These are phyloP conservation scores for Fusarium verticillioides DNA, from an alignment of 2,329 filamentous ascomycete genomes.

Conservation along the genomic window DNA sequence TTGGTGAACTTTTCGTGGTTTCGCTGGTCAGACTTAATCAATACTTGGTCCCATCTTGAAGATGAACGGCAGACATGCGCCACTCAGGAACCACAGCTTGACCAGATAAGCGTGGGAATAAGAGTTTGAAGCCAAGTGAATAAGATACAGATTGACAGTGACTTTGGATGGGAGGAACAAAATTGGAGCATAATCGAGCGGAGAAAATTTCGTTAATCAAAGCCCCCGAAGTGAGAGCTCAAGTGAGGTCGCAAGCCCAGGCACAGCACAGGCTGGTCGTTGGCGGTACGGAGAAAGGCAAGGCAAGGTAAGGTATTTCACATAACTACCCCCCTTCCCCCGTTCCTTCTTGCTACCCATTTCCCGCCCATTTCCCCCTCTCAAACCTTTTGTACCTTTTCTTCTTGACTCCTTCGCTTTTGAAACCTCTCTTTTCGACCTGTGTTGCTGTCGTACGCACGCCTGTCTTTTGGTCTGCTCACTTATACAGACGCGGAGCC, in stretches of 20 bases:
- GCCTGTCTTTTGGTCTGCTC: constrained; percentile 27
- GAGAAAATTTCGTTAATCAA: constrained; percentile 36
- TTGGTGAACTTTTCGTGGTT: not conserved
- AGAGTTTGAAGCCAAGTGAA: not conserved
- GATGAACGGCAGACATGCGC: constrained; percentile 15
- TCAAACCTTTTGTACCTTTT: constrained; percentile 31
- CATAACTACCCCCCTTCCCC: constrained; percentile 53
- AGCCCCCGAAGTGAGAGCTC: constrained; percentile 23
- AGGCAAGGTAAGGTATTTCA: constrained; percentile 46
- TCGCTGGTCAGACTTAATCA: constrained; percentile 19
- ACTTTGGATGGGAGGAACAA: constrained; percentile 5
- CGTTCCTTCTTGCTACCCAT: constrained; percentile 46
- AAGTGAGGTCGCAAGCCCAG: constrained; percentile 37
- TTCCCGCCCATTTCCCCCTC: constrained; percentile 44
- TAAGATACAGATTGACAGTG: not conserved
- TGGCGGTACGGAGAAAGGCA: constrained; percentile 40
- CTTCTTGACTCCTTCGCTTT: constrained; percentile 20
- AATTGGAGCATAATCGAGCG: constrained; percentile 15
- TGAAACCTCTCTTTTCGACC: constrained; percentile 17
- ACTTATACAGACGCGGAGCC: constrained; percentile 42
- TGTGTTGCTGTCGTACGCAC: constrained; percentile 39
- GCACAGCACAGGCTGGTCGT: constrained; percentile 32
- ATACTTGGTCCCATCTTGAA: constrained; percentile 28
- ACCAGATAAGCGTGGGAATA: not conserved
- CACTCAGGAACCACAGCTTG: constrained; percentile 3